These are phyloP conservation scores for Canavalia ensiformis DNA, from an alignment of 306 rosid species.

Conservation along the genomic window DNA sequence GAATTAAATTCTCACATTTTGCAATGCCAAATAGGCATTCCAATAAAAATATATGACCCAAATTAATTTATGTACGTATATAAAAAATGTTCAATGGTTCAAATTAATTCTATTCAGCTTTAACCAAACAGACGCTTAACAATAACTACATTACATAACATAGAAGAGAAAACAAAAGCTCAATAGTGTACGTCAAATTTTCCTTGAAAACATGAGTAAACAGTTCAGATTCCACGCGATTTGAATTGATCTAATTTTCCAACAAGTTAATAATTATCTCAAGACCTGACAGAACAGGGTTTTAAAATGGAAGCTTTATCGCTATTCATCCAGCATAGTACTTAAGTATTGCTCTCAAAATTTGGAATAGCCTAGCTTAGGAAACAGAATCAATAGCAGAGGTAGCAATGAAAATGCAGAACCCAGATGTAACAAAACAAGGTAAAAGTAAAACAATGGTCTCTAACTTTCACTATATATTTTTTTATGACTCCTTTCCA, in stretches of 20 bases:
- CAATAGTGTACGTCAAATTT: not conserved
- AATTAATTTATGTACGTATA: too few species aligned
- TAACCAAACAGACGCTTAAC: too few species aligned
- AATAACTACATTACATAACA: not conserved
- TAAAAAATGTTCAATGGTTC: too few species aligned
- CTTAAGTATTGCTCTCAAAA: slow-evolving; percentile 18
- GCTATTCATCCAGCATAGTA: not conserved
- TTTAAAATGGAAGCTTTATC: not conserved
- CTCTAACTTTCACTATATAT: not conserved
- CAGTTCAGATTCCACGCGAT: not conserved
- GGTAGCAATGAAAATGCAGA: too few species aligned
- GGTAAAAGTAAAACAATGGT: not conserved
- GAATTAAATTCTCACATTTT: too few species aligned
- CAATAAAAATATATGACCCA: too few species aligned
- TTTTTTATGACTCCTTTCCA: too few species aligned
- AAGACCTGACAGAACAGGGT: slow-evolving; percentile 4
- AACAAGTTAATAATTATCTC: not conserved
- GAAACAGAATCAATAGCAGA: too few species aligned
- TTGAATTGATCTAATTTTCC: not conserved
- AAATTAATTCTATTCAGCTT: too few species aligned
- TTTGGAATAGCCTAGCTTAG: slow-evolving; percentile 9
- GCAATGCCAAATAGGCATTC: too few species aligned
- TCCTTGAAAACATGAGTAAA: not conserved
- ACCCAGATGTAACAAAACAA: not conserved
- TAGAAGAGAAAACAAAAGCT: not conserved